Evolutionary conservation across 176 grass and related monocot genomes (phyloP).

Genomic region (Puccinellia tenuiflora): DNA sequence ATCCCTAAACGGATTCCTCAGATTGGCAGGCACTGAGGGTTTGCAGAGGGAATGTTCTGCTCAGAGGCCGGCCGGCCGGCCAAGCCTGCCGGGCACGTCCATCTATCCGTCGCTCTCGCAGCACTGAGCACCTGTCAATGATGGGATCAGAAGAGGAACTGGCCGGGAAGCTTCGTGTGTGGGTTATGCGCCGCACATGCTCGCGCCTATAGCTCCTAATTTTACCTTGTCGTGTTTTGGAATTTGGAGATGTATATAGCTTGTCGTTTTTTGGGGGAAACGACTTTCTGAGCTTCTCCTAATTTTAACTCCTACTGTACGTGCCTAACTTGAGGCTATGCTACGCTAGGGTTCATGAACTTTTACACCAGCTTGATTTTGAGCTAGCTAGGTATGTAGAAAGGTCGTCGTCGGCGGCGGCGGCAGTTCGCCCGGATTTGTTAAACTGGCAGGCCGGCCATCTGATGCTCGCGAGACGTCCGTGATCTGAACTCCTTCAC

Average conservation of each 20-base stretch:
- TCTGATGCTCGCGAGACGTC: not conserved
- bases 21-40: not conserved
- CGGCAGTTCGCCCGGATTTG: not conserved
- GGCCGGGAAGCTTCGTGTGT: slow-evolving; percentile 39
- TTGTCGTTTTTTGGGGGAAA: slow-evolving; percentile 17
- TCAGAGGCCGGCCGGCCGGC: not conserved
- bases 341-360: not conserved
- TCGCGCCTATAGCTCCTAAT: not conserved
- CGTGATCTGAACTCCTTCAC: slow-evolving; percentile 17
- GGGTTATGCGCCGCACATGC: slow-evolving; percentile 38
- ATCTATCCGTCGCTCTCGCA: not conserved
- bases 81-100: not conserved
- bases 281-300: not conserved
- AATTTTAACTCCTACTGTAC: not conserved
- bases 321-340: not conserved
- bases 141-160: slow-evolving; percentile 18
- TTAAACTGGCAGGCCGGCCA: not conserved
- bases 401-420: not conserved
- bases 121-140: not conserved
- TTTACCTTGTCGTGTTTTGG: slow-evolving; percentile 8
- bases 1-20: slow-evolving; percentile 45
- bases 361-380: not conserved
- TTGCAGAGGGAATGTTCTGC: slow-evolving; percentile 58
- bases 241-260: not conserved
- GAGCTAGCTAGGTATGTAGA: not conserved